Evolutionary conservation across 805 yeast genomes (phyloP), one percentile per base, ranked within the genome.

Genomic region (Lipomyces lipofer): DNA sequence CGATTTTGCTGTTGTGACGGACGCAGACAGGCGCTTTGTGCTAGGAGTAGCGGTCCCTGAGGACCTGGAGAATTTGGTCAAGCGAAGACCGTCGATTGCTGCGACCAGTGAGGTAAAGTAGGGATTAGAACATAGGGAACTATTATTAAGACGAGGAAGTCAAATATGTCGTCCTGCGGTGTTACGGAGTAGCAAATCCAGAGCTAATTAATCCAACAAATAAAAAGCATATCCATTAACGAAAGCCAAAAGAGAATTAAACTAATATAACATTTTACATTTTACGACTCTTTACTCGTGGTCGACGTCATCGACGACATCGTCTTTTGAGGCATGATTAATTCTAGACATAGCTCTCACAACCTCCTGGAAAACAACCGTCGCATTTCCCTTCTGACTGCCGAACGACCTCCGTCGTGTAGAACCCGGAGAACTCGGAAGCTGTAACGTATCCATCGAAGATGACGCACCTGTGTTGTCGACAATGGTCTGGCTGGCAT

Each of bases 331-430:
- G 12, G 69, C 42, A 22, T 82, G 83, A 66, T 79, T 82, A 63
- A 84, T 81, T 49, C 80, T 75, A 17, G 80, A 73, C 0, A 88
- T 92, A 1, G 90, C 83, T 49, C 74, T 75, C 2, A 86, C 92
- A 60, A 86, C 80, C 65, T 83, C 87, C 24, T 82, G 84, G 70
- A 86, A 85, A 4, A 38, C 63, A n/a, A 39, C 8, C 3, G 59
- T 25, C 40, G 60, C 42, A n/a, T 47, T 50, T 9, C 61, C 61
- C 46, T 45, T 52, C 15, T 38, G 27, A n/a, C 58, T 52, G 24
- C 48, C 48, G 12, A 54, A 56, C 13, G 47, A 32, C 27, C 54
- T 36, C 22, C 60, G 50, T 4, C 22, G 10, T 13, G 5, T 17
- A 22, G 24, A n/a, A 8, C 10, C 43, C 12, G 22, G 13, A 27